Evolutionary conservation across 2,329 filamentous ascomycete genomes (phyloP).

Genomic region (Aurifilum marmelostoma): DNA sequence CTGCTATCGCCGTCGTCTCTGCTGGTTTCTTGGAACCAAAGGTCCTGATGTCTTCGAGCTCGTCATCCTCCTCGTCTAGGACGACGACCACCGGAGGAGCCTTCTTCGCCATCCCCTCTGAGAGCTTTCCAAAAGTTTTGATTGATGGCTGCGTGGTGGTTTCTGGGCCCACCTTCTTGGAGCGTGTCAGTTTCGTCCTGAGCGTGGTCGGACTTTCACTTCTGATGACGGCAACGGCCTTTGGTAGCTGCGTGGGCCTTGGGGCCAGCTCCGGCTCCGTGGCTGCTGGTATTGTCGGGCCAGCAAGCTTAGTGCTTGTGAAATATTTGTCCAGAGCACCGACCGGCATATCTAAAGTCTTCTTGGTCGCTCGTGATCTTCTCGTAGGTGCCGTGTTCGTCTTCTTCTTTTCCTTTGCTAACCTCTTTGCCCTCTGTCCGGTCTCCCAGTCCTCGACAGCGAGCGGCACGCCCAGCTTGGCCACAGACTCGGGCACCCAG

Average conservation of each 20-base stretch:
- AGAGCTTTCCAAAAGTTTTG: constrained; percentile 39
- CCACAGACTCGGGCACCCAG: constrained; percentile 70
- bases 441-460: constrained; percentile 68
- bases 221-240: background rate
- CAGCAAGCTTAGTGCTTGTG: constrained; percentile 39
- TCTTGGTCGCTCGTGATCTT: constrained; percentile 27
- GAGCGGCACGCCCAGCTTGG: constrained; percentile 66
- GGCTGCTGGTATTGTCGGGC: background rate
- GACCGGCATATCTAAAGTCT: constrained; percentile 32
- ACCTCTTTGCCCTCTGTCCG: constrained; percentile 39
- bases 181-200: background rate
- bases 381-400: constrained; percentile 23
- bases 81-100: background rate
- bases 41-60: constrained; percentile 44
- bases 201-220: background rate
- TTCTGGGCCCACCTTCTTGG: background rate
- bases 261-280: constrained; percentile 5
- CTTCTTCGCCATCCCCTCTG: constrained; percentile 18
- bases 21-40: constrained; percentile 42
- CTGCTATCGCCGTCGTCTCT: background rate
- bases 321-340: constrained; percentile 45
- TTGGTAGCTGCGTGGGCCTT: background rate
- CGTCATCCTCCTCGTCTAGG: constrained; percentile 13
- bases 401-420: constrained; percentile 27
- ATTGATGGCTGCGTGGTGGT: constrained; percentile 19